Percentiles rank a stretch among this genome's conserved stretches.
Evolutionary conservation across 106 monocot species (phyloP).

Genomic region (Dactylorhiza incarnata): DNA sequence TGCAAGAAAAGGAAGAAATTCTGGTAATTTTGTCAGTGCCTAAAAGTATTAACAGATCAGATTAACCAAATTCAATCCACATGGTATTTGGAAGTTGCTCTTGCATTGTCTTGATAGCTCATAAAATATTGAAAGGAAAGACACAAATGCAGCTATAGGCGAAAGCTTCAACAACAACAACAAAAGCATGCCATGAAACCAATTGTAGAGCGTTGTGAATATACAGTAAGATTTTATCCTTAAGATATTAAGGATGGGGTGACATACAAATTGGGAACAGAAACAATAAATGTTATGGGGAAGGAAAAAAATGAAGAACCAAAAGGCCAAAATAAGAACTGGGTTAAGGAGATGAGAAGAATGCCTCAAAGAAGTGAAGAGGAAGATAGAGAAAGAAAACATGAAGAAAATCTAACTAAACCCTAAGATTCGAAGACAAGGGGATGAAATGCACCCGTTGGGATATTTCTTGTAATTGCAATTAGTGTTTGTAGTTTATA

Average conservation of each 20-base stretch:
- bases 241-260: not conserved
- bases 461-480: too few relatives aligned
- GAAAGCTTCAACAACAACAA: too few relatives aligned
- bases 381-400: too few relatives aligned
- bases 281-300: not conserved
- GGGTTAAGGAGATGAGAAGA: too few relatives aligned
- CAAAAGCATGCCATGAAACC: not conserved
- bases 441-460: too few relatives aligned
- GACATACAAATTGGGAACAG: not conserved
- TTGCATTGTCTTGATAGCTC: not conserved
- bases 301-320: conserved; percentile 2
- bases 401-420: not conserved
- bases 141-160: too few relatives aligned
- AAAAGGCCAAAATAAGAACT: not conserved
- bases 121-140: not conserved
- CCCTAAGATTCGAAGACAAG: too few relatives aligned
- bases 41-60: too few relatives aligned
- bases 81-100: not conserved
- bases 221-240: not conserved
- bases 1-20: too few relatives aligned
- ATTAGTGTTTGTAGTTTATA: too few relatives aligned
- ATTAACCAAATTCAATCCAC: not conserved
- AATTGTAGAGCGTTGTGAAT: not conserved
- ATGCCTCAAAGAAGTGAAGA: too few relatives aligned
- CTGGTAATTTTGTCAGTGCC: too few relatives aligned